These are phyloP conservation scores for Termitomyces sp. DNA, from an alignment of 768 basidiomycete species.

Conservation along the genomic window DNA sequence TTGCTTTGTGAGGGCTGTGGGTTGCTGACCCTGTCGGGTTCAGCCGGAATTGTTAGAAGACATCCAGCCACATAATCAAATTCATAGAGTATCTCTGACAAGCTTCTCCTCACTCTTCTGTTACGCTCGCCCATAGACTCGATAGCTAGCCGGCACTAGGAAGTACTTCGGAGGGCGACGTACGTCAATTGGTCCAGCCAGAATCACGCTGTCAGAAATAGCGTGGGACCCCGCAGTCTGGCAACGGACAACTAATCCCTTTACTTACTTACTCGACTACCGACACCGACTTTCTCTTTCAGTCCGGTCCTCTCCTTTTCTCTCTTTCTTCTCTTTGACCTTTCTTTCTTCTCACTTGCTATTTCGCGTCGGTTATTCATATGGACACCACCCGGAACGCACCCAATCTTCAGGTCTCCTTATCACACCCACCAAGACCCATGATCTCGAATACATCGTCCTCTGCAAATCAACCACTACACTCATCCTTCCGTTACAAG, in stretches of 20 bases:
- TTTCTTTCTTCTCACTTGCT: slow-evolving; percentile 18
- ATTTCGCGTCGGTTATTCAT: slow-evolving; percentile 29
- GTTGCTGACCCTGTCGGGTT: too few relatives aligned
- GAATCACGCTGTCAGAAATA: slow-evolving; percentile 9
- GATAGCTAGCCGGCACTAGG: neutral
- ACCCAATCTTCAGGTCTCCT: slow-evolving; percentile 25
- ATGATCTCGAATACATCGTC: slow-evolving; percentile 23
- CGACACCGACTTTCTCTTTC: slow-evolving; percentile 12
- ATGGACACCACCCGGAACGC: slow-evolving; percentile 21
- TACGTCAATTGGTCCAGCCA: slow-evolving; percentile 11
- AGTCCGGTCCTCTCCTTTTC: slow-evolving; percentile 16
- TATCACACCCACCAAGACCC: slow-evolving; percentile 23
- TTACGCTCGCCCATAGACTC: slow-evolving; percentile 7
- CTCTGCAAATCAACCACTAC: slow-evolving; percentile 22
- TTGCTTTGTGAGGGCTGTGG: neutral
- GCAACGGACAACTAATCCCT: neutral
- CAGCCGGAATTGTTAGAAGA: neutral
- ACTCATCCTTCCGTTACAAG: slow-evolving; percentile 32
- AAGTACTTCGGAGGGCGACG: slow-evolving; percentile 7
- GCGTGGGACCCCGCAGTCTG: slow-evolving; percentile 13
- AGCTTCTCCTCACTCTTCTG: slow-evolving; percentile 4
- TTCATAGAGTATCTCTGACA: neutral
- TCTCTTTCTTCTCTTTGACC: slow-evolving; percentile 3
- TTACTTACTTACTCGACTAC: slow-evolving; percentile 4
- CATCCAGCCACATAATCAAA: neutral